A percentile compares a stretch with the other conserved stretches of the same genome.
Conservation (phyloP, 140 eudicot genomes). For the Anethum foeniculum region DNA sequence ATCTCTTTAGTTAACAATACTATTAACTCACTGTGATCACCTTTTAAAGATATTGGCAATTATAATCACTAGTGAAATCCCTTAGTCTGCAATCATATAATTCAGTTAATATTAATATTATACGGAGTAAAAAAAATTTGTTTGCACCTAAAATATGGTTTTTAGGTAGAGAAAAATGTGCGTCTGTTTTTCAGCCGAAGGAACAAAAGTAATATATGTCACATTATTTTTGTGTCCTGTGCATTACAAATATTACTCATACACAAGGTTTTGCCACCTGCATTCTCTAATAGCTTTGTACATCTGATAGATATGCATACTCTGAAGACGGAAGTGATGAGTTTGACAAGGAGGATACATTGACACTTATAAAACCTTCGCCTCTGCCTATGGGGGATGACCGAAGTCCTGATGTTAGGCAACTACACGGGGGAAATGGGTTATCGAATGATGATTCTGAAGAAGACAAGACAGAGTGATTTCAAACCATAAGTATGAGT, state of each 20-base stretch:
- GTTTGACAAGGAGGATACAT: conserved; percentile 79
- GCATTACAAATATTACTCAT: neutral
- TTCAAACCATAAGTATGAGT: neutral
- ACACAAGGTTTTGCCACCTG: neutral
- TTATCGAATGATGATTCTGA: conserved; percentile 40
- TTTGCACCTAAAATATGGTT: neutral
- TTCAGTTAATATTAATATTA: neutral
- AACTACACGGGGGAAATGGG: conserved; percentile 34
- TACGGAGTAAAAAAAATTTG: neutral
- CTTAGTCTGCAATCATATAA: neutral
- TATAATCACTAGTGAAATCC: neutral
- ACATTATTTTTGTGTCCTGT: neutral
- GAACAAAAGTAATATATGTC: neutral
- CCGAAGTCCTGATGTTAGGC: conserved; percentile 28
- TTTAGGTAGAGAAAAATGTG: neutral
- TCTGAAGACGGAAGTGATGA: conserved; percentile 76
- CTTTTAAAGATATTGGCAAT: neutral
- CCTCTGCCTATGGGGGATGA: conserved; percentile 50
- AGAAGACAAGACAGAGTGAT: conserved; percentile 74
- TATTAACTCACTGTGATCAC: neutral
- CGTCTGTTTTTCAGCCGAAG: neutral
- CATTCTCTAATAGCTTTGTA: neutral
- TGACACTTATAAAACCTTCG: conserved; percentile 84
- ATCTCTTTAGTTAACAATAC: neutral
- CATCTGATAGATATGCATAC: conserved; percentile 53